Percentiles rank a stretch among this genome's conserved stretches.
These are phyloP conservation scores for Calonectria hongkongensis DNA, from an alignment of 2,329 filamentous ascomycete species.

Conservation along the genomic window DNA sequence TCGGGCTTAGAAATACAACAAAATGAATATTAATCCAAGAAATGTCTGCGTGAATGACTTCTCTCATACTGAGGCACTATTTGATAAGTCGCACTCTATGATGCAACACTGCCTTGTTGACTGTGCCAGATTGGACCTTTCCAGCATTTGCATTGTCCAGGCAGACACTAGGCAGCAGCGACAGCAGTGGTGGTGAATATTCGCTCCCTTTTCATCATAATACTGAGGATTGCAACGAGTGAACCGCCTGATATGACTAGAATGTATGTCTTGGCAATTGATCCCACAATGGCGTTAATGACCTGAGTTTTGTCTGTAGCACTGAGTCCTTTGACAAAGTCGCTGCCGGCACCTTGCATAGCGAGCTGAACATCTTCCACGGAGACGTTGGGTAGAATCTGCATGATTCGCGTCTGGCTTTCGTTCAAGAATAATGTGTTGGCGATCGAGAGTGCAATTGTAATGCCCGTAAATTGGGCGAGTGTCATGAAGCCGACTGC, in stretches of 20 bases:
- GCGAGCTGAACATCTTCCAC: neutral
- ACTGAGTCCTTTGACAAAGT: neutral
- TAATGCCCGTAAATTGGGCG: neutral
- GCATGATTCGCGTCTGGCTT: neutral
- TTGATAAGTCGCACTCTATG: too few relatives aligned
- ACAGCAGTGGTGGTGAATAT: neutral
- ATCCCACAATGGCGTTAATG: neutral
- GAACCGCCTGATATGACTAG: neutral
- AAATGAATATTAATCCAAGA: neutral
- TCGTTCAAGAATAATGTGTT: neutral
- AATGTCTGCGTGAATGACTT: neutral
- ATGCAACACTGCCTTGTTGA: too few relatives aligned
- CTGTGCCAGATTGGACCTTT: too few relatives aligned
- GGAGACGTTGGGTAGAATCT: neutral
- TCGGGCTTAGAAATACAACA: neutral
- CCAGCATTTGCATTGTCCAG: neutral
- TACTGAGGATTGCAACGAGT: neutral
- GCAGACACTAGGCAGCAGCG: neutral
- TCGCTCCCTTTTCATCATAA: neutral
- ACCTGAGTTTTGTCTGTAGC: neutral
- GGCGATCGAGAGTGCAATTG: neutral
- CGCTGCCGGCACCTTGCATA: slow-evolving; percentile 1
- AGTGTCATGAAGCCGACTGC: neutral
- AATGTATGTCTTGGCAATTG: slow-evolving; percentile 1
- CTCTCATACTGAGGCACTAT: neutral